Conservation (phyloP, 2,329 filamentous ascomycete species). For the Tolypocladium tundrense region DNA sequence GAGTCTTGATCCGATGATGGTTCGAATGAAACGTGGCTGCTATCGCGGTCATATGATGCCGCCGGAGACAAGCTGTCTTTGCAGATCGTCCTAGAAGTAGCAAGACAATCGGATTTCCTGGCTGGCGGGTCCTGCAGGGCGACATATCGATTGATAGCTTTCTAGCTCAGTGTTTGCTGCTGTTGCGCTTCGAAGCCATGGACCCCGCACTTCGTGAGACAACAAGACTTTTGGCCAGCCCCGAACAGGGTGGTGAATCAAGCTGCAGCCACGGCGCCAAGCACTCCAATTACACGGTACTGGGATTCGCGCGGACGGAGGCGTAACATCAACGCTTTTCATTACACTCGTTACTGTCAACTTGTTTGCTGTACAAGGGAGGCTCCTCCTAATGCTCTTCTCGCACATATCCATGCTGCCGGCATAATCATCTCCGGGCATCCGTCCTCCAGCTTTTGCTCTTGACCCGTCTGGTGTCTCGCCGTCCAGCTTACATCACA, state of each 20-base stretch:
- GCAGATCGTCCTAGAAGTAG: background rate
- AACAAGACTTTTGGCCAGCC: background rate
- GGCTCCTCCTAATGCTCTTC: background rate
- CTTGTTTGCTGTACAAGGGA: background rate
- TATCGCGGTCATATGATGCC: background rate
- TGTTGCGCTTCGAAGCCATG: background rate
- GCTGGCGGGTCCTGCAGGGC: background rate
- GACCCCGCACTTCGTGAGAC: background rate
- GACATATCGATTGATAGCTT: background rate
- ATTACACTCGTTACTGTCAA: background rate
- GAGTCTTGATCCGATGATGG: background rate
- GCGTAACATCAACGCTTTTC: background rate
- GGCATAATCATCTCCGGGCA: background rate
- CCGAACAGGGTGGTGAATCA: background rate
- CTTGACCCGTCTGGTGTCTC: background rate
- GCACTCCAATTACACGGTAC: too few relatives aligned
- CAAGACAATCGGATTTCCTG: background rate
- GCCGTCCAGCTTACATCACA: background rate
- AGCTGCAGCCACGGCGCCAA: background rate
- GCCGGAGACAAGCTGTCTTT: background rate
- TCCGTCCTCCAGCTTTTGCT: background rate
- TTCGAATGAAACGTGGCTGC: background rate
- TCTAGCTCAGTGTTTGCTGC: background rate
- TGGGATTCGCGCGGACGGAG: too few relatives aligned
- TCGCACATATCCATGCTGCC: background rate